A percentile compares a stretch with the other conserved stretches of the same genome.
phyloP scores from a whole-genome alignment of 2,329 filamentous ascomycete species.

The Alternaria angustiovoidea region DNA sequence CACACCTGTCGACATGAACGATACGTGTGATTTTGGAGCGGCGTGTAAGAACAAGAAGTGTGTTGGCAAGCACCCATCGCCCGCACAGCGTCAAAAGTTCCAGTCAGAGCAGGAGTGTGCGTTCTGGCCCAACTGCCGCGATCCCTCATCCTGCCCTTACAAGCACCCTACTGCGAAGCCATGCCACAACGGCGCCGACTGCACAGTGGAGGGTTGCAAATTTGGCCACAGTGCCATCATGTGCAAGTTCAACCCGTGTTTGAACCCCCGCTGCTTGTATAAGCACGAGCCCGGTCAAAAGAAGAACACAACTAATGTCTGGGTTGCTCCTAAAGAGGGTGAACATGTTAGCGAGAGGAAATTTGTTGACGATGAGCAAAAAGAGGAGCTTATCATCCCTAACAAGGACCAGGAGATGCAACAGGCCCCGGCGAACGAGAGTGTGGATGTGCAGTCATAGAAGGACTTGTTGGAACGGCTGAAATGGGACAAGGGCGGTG shows the following conservation, averaged over 20 bases:
- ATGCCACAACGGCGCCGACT: constrained; percentile 91
- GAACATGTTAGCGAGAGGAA: constrained; percentile 85
- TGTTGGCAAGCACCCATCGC: constrained; percentile 88
- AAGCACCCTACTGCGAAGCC: constrained; percentile 85
- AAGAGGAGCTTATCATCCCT: constrained; percentile 78
- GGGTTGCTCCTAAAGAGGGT: constrained; percentile 69
- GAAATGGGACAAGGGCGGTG: constrained; percentile 1
- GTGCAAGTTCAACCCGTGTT: constrained; percentile 91
- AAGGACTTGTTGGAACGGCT: background rate
- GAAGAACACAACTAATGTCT: constrained; percentile 81
- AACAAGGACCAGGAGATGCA: constrained; percentile 39
- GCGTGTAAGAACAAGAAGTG: constrained; percentile 98
- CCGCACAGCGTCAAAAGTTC: constrained; percentile 78
- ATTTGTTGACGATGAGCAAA: constrained; percentile 76
- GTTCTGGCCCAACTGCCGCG: constrained; percentile 91
- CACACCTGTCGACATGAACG: constrained; percentile 77
- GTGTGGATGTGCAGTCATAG: constrained; percentile 33
- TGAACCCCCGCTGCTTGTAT: constrained; percentile 86
- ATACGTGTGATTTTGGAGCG: constrained; percentile 83
- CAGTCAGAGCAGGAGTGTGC: constrained; percentile 87
- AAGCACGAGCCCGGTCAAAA: constrained; percentile 90
- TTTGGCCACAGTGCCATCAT: constrained; percentile 86
- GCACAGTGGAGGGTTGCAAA: constrained; percentile 80
- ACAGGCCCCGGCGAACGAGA: constrained; percentile 30
- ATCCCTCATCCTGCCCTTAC: constrained; percentile 80